Base-by-base conservation (phyloP, 192 early-diverging fungal genomes). In the Coemansia sp. region DNA sequence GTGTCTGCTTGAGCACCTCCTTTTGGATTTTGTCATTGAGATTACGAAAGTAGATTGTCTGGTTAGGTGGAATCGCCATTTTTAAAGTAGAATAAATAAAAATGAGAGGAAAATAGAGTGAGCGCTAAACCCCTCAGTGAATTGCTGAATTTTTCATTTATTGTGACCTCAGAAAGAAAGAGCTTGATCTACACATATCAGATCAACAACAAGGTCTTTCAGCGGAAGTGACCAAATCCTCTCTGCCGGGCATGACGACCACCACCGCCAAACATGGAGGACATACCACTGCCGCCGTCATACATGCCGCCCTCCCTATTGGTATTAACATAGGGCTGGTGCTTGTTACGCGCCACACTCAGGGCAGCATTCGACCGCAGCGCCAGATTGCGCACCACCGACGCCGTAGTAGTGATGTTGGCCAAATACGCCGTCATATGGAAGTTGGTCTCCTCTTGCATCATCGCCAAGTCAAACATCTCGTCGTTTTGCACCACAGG, bases 11-110 rank as follows among this genome's bases (percentile, higher is more conserved):
- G 36, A 94, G 94, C 25, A 70, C 61, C n/a, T 77, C 75, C 36
- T 83, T 83, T 67, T 92, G 92, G 46, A 91, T 88, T 71, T 90
- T 90, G 79, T 95, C 94, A 66, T 92, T 91, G 41, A 95, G 76
- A 66, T 94, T 93, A 69, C 91, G 90, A 57, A 95, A 77, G 74
- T 95, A 95, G 51, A 95, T 75, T 37, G 94, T 91, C 42, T 87
- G 84, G 64, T 73, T 90, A 5, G 92, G 89, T 34, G 80, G 80
- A 70, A 83, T 83, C 19, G 76, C 75, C 80, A 83, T 82, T 39
- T 42, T 58, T 37, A n/a, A 58, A 17, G 19, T 4, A 55, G 11
- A 19, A 7, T 37, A 39, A 14, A 5, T 41, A 9, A 42, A 8
- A 9, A 41, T 41, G 31, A 21, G 32, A 58, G 29, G 21, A 25